Conservation (phyloP, 164 flowering plant genomes). For the Magnolia sinica region DNA sequence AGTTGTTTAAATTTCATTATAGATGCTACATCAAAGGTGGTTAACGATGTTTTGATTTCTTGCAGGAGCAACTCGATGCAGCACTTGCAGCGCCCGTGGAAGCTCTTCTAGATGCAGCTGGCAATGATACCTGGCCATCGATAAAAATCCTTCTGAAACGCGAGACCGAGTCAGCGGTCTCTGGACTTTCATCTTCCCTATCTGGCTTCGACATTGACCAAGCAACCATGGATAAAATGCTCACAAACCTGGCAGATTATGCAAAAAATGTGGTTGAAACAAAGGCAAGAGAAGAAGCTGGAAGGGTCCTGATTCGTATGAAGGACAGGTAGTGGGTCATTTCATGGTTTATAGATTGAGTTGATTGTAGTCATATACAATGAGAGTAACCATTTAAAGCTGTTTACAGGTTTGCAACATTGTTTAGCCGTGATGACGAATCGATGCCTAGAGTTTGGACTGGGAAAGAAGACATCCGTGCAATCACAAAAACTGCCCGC, state of each 20-base stretch:
- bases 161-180: slow-evolving; percentile 71
- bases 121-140: slow-evolving; percentile 85
- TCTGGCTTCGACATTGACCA: slow-evolving; percentile 87
- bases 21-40: not conserved
- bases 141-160: slow-evolving; percentile 74
- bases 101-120: slow-evolving; percentile 84
- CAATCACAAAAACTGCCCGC: slow-evolving; percentile 91
- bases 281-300: slow-evolving; percentile 91
- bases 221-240: slow-evolving; percentile 50
- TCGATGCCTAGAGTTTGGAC: slow-evolving; percentile 99
- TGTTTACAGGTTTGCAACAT: slow-evolving; percentile 68
- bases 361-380: not conserved
- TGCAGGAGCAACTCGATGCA: slow-evolving; percentile 67
- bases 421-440: slow-evolving; percentile 89
- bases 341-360: not conserved
- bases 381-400: slow-evolving; percentile 8
- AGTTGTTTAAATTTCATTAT: not conserved
- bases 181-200: slow-evolving; percentile 66
- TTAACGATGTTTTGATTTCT: not conserved
- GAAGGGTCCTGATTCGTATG: slow-evolving; percentile 84
- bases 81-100: slow-evolving; percentile 87
- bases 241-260: slow-evolving; percentile 48
- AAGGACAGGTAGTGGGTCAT: slow-evolving; percentile 70
- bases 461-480: slow-evolving; percentile 89
- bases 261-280: slow-evolving; percentile 78